These are phyloP conservation scores for Tulasnella sp. DNA, from an alignment of 768 basidiomycete species.

Conservation along the genomic window DNA sequence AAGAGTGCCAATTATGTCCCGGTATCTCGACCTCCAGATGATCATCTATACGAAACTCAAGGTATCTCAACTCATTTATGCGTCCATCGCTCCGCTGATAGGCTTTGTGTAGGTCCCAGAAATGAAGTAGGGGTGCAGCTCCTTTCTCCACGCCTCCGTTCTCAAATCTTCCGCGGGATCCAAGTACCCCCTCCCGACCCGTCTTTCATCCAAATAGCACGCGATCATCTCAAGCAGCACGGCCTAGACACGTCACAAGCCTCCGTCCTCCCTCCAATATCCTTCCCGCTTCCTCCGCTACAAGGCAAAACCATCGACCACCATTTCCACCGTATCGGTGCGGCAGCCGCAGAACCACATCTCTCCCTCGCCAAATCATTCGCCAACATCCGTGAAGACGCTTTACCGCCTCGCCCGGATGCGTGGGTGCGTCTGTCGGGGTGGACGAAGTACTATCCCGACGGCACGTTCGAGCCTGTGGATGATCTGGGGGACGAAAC, in stretches of 20 bases:
- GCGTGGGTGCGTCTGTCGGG: conserved; percentile 49
- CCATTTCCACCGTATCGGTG: conserved; percentile 78
- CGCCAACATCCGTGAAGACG: conserved; percentile 25
- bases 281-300: conserved; percentile 71
- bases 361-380: conserved; percentile 52
- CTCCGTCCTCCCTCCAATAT: conserved; percentile 64
- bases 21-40: too few species aligned
- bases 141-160: conserved; percentile 65
- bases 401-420: conserved; percentile 51
- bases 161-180: conserved; percentile 65
- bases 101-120: conserved; percentile 28
- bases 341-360: conserved; percentile 61
- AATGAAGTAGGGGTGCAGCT: conserved; percentile 92
- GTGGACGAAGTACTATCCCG: conserved; percentile 80
- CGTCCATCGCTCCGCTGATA: too few species aligned
- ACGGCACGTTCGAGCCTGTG: conserved; percentile 68
- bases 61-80: too few species aligned
- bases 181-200: conserved; percentile 49
- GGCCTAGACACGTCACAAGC: conserved; percentile 68
- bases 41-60: too few species aligned
- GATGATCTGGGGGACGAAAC: conserved; percentile 53
- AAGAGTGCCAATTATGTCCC: too few species aligned
- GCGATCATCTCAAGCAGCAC: conserved; percentile 68
- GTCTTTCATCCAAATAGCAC: conserved; percentile 59
- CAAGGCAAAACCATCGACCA: conserved; percentile 72